These are phyloP conservation scores for Tuber melanosporum DNA, from an alignment of 495 filamentous ascomycete genomes.

Conservation along the genomic window DNA sequence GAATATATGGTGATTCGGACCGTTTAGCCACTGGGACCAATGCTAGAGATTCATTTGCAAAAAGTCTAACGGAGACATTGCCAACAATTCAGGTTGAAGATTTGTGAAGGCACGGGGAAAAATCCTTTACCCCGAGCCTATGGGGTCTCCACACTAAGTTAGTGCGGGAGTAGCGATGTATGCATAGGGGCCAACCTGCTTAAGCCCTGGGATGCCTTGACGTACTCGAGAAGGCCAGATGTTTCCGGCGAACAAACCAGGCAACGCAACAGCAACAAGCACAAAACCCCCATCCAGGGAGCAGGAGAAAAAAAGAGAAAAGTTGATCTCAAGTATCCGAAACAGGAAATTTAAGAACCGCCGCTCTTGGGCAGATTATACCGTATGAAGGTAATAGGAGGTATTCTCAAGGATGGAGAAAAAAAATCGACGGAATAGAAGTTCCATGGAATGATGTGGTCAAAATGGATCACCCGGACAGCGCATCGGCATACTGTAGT, in stretches of 20 bases:
- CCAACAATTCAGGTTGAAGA: not conserved
- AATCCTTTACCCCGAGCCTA: not conserved
- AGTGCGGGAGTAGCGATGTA: not conserved
- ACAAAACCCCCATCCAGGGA: not conserved
- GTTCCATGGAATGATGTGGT: not conserved
- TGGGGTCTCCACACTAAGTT: not conserved
- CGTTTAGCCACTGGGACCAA: not conserved
- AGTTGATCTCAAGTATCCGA: not conserved
- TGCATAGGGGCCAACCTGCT: not conserved
- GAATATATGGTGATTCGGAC: not conserved
- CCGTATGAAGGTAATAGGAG: not conserved
- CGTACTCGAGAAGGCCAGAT: not conserved
- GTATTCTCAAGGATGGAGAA: not conserved
- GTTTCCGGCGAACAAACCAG: not conserved
- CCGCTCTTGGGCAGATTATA: not conserved
- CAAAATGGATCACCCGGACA: not conserved
- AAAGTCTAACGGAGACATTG: not conserved
- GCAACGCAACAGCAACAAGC: not conserved
- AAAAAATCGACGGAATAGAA: not conserved
- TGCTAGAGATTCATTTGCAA: not conserved
- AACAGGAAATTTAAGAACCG: not conserved
- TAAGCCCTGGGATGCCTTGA: not conserved
- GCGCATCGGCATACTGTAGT: not conserved
- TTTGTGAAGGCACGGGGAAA: not conserved
- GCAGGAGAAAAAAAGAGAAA: not conserved